Conservation (phyloP, 176 grass and related monocot genomes). For the Phyllostachys edulis region DNA sequence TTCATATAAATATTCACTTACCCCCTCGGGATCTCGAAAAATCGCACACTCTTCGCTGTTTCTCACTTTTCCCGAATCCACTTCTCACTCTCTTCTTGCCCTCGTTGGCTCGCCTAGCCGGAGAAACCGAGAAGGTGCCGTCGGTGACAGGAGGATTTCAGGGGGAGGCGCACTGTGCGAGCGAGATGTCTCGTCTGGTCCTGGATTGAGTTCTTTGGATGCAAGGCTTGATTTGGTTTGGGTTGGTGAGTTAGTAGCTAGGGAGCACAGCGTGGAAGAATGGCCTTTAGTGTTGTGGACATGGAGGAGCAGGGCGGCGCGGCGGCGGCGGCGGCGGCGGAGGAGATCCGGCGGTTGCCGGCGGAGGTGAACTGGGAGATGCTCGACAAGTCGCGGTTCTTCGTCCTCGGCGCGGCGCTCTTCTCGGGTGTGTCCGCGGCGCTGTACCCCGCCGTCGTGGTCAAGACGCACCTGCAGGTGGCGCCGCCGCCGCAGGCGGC, state of each 20-base stretch:
- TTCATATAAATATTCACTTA: slow-evolving; percentile 44
- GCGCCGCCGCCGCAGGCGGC: slow-evolving; percentile 55
- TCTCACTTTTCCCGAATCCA: not conserved
- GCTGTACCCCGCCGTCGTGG: slow-evolving; percentile 88
- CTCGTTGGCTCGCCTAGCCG: not conserved
- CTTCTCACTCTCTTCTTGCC: not conserved
- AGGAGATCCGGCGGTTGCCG: slow-evolving; percentile 42
- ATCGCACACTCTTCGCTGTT: slow-evolving; percentile 27
- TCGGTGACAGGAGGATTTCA: not conserved
- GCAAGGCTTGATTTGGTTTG: not conserved
- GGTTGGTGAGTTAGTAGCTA: not conserved
- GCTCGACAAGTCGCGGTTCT: slow-evolving; percentile 98
- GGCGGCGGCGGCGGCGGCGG: slow-evolving; percentile 30
- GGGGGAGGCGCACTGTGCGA: not conserved
- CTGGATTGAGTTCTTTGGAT: not conserved
- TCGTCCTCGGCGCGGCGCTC: slow-evolving; percentile 78
- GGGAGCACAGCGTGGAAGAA: slow-evolving; percentile 16
- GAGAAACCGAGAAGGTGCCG: not conserved
- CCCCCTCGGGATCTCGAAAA: slow-evolving; percentile 43
- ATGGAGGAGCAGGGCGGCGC: slow-evolving; percentile 53
- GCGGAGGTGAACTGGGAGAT: slow-evolving; percentile 99
- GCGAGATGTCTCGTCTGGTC: not conserved
- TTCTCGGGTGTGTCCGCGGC: slow-evolving; percentile 92
- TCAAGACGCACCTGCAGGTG: slow-evolving; percentile 93
- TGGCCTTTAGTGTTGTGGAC: slow-evolving; percentile 66